Evolutionary conservation across 2,329 filamentous ascomycete genomes (phyloP).

Genomic region (Fusarium albidum): DNA sequence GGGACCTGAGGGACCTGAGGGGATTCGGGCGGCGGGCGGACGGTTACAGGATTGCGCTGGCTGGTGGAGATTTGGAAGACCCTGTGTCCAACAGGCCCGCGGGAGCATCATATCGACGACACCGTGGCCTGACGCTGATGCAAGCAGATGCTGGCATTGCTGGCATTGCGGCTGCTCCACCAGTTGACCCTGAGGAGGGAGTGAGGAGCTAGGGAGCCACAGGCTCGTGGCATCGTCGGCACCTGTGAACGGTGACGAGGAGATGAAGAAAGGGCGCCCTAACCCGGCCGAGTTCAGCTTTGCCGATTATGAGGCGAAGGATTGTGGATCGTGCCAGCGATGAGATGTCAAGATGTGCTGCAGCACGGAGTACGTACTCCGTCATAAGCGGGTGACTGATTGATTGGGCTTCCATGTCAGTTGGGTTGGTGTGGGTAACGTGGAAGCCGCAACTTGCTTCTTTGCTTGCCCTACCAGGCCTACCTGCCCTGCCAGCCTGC

Average conservation of each 20-base stretch:
- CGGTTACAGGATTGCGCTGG: conserved; percentile 9
- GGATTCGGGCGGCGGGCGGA: conserved; percentile 3
- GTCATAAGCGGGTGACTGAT: background rate
- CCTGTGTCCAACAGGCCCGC: background rate
- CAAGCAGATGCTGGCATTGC: conserved; percentile 32
- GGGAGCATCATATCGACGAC: conserved; percentile 27
- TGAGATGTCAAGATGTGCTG: conserved; percentile 11
- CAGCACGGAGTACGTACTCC: too few species aligned
- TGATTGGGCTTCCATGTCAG: conserved; percentile 10
- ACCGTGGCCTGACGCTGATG: conserved; percentile 40
- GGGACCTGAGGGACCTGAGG: conserved; percentile 7
- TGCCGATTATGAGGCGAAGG: conserved; percentile 30
- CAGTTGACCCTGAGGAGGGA: conserved; percentile 24
- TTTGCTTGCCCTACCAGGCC: background rate
- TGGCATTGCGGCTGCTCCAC: conserved; percentile 36
- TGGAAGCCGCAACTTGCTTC: background rate
- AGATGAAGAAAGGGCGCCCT: conserved; percentile 27
- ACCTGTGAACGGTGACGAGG: conserved; percentile 26
- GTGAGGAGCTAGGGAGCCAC: too few species aligned
- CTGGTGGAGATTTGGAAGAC: background rate
- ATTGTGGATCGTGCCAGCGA: conserved; percentile 33
- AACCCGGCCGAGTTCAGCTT: conserved; percentile 35
- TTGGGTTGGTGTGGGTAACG: conserved; percentile 4
- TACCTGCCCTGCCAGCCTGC: too few species aligned
- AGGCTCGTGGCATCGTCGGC: conserved; percentile 34